Evolutionary conservation across 164 flowering plant species (phyloP).

Genomic region (Malania oleifera): DNA sequence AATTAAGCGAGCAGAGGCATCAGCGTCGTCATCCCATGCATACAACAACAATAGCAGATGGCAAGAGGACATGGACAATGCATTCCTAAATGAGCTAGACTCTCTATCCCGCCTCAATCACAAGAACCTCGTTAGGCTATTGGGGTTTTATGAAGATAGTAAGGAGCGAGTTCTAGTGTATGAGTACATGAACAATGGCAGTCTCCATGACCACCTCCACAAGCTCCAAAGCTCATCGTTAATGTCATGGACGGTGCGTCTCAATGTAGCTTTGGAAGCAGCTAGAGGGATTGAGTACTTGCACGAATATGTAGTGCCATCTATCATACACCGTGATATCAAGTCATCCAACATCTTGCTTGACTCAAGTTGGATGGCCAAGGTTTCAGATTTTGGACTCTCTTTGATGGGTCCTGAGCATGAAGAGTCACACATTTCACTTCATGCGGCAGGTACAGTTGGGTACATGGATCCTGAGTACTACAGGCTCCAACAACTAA

Average conservation of each 20-base stretch:
- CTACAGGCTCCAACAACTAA: constrained; percentile 59
- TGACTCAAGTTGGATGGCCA: constrained; percentile 55
- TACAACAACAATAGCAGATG: constrained; percentile 18
- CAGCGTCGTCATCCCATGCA: constrained; percentile 18
- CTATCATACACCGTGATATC: constrained; percentile 79
- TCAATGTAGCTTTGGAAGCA: constrained; percentile 67
- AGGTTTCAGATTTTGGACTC: constrained; percentile 82
- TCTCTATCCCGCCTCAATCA: constrained; percentile 67
- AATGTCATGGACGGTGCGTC: constrained; percentile 49
- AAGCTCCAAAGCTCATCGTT: constrained; percentile 31
- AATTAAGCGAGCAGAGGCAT: constrained; percentile 58
- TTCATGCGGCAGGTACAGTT: constrained; percentile 69
- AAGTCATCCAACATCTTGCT: constrained; percentile 84
- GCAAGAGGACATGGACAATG: constrained; percentile 56
- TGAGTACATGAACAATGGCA: constrained; percentile 64
- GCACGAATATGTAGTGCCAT: constrained; percentile 61
- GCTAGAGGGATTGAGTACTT: constrained; percentile 85
- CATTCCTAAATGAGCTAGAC: constrained; percentile 68
- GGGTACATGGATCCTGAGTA: constrained; percentile 94
- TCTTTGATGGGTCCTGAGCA: constrained; percentile 67
- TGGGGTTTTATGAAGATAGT: constrained; percentile 58
- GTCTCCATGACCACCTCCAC: constrained; percentile 75
- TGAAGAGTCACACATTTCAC: constrained; percentile 44
- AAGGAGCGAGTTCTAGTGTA: constrained; percentile 55
- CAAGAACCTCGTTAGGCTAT: constrained; percentile 56